Base-by-base conservation (phyloP, 768 basidiomycete genomes). In the Leccinum uliginosum region DNA sequence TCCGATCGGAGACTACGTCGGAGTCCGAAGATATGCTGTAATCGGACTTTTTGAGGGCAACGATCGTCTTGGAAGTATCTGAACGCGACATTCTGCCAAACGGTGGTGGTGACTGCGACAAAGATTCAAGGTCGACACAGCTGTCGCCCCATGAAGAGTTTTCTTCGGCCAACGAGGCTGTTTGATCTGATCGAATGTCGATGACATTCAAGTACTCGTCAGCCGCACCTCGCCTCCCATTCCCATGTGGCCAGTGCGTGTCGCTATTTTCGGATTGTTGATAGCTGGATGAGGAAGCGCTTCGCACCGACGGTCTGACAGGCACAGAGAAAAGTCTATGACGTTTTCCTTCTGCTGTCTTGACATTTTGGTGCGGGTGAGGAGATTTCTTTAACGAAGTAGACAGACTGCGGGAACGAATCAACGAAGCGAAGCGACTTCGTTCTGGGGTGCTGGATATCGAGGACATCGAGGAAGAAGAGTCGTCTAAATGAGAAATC, bases 41-140 rank as follows among this genome's bases (percentile, higher is more conserved):
- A 11, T 32, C 34, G 34, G 56, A 57, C n/a, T 53, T 58, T 23
- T 14, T 43, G 5, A 14, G 49, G 29, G 27, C 21, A 26, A 68
- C 34, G 10, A 72, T 57, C 0, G 71, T 69, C 11, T 14, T 56
- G 32, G 64, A 62, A n/a, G 53, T 43, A 26, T 68, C 65, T 40
- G 70, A 62, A 0, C 11, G 38, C 0, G 57, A 60, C 15, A 50
- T 57, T 1, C 35, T 54, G 56, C 60, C 58, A 3, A 45, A 58
- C 15, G 17, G 50, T 30, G 58, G 46, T 30, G 46, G 51, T 43
- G 53, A 35, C 21, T 54, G 56, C 1, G 51, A 50, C n/a, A 26
- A n/a, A 2, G 55, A 53, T 30, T 67, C 65, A 4, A n/a, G 4
- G 35, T 53, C 26, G 12, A n/a, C 38, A n/a, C n/a, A 7, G 15